These are phyloP conservation scores for Amylostereum areolatum DNA, from an alignment of 1,284 basidiomycete genomes.

Conservation along the genomic window DNA sequence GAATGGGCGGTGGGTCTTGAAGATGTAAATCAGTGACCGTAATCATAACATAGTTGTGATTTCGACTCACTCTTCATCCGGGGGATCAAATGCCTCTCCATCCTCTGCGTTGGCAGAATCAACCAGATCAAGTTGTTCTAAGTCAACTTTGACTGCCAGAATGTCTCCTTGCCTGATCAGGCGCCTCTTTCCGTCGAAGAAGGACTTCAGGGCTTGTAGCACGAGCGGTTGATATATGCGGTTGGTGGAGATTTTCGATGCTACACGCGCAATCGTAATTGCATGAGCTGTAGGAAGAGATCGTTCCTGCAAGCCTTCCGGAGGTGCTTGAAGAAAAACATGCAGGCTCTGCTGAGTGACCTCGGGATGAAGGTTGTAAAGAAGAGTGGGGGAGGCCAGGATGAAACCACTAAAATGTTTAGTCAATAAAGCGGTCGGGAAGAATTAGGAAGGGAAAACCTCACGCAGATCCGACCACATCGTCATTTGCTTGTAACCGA, in stretches of 20 bases:
- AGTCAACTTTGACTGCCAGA: constrained; percentile 67
- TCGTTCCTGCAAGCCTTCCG: constrained; percentile 50
- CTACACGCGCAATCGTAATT: constrained; percentile 79
- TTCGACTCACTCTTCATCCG: too few relatives aligned
- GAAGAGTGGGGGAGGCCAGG: constrained; percentile 49
- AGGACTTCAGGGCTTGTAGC: constrained; percentile 59
- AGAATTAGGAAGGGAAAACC: constrained; percentile 6
- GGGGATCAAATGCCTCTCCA: too few relatives aligned
- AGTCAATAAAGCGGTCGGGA: not conserved
- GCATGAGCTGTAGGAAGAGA: constrained; percentile 67
- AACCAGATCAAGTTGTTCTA: constrained; percentile 31
- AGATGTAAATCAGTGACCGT: constrained; percentile 2
- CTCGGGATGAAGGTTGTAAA: constrained; percentile 43
- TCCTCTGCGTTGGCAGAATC: not conserved
- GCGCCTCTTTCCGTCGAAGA: constrained; percentile 56
- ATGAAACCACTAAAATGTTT: constrained; percentile 28
- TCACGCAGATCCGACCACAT: constrained; percentile 27
- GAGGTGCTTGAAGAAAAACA: constrained; percentile 39
- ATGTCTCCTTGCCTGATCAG: constrained; percentile 81
- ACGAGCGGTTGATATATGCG: constrained; percentile 71
- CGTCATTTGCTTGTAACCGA: constrained; percentile 51
- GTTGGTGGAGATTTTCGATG: constrained; percentile 74
- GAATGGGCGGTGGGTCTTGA: constrained; percentile 4
- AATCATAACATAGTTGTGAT: too few relatives aligned
- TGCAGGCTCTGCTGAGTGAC: constrained; percentile 15